Percentiles rank a stretch among this genome's conserved stretches.
Conservation (phyloP, 352 stramenopile species). For the Globisporangium splendens region DNA sequence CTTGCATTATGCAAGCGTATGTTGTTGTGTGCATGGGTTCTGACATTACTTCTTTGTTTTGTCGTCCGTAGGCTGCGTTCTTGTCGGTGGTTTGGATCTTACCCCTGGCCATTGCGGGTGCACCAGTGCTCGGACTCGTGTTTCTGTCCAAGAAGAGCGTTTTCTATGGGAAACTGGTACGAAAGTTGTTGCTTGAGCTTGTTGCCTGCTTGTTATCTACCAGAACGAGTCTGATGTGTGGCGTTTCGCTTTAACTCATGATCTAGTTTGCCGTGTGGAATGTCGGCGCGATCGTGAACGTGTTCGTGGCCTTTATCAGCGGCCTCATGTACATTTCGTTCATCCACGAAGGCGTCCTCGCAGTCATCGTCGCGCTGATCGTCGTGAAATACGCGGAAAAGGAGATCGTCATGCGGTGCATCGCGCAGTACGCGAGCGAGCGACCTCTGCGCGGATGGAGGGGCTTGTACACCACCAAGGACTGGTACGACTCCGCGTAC, state of each 20-base stretch:
- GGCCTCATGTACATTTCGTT: constrained; percentile 54
- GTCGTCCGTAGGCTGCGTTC: constrained; percentile 40
- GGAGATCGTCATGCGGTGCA: constrained; percentile 57
- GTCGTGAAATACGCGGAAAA: constrained; percentile 75
- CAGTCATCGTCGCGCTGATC: constrained; percentile 43
- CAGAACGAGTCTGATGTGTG: not conserved
- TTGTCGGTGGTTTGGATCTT: constrained; percentile 60
- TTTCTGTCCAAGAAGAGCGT: constrained; percentile 71
- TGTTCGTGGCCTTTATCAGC: constrained; percentile 56
- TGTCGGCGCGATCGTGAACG: constrained; percentile 63
- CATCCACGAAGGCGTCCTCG: constrained; percentile 71
- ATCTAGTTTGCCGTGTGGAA: constrained; percentile 64
- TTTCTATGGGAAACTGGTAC: constrained; percentile 71
- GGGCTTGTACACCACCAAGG: constrained; percentile 76
- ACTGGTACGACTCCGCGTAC: constrained; percentile 87
- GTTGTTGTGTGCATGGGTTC: not conserved
- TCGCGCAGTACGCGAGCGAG: constrained; percentile 73
- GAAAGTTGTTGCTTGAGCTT: not conserved
- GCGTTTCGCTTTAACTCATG: not conserved
- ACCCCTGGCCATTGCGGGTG: constrained; percentile 51
- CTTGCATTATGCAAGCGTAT: not conserved
- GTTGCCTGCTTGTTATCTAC: not conserved
- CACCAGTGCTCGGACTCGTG: constrained; percentile 61
- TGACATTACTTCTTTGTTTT: constrained; percentile 6
- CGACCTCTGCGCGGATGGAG: constrained; percentile 67